Evolutionary conservation across 2,329 filamentous ascomycete genomes (phyloP).

Genomic region (Leptosphaerulina australis): DNA sequence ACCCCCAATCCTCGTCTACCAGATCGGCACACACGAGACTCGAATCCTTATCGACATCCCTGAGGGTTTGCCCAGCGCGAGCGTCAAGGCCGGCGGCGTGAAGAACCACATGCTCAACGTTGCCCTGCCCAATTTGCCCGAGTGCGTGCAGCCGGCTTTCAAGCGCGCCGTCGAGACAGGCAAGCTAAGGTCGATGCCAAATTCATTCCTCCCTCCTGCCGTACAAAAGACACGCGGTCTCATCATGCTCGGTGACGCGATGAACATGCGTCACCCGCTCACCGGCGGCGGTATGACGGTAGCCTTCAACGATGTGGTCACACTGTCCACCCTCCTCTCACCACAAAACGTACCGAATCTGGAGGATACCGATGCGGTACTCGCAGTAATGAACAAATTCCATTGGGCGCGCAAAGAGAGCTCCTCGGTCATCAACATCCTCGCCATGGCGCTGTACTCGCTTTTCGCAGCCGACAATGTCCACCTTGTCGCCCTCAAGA

Average conservation of each 20-base stretch:
- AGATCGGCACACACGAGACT: slow-evolving; percentile 95
- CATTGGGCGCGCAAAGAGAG: slow-evolving; percentile 86
- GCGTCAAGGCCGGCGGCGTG: slow-evolving; percentile 77
- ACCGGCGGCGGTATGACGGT: slow-evolving; percentile 99
- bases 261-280: slow-evolving; percentile 99
- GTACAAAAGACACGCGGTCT: slow-evolving; percentile 74
- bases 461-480: slow-evolving; percentile 80
- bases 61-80: slow-evolving; percentile 73
- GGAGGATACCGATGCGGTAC: slow-evolving; percentile 68
- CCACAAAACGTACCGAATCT: slow-evolving; percentile 73
- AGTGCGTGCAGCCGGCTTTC: slow-evolving; percentile 74
- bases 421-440: slow-evolving; percentile 91
- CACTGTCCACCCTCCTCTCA: slow-evolving; percentile 75
- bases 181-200: slow-evolving; percentile 89
- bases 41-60: slow-evolving; percentile 89
- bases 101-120: slow-evolving; percentile 81
- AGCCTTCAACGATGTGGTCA: slow-evolving; percentile 86
- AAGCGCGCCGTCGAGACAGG: slow-evolving; percentile 75
- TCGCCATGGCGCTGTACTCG: slow-evolving; percentile 91
- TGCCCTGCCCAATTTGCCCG: slow-evolving; percentile 78
- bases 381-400: slow-evolving; percentile 72
- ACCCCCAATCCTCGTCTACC: slow-evolving; percentile 86
- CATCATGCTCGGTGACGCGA: slow-evolving; percentile 86
- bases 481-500: slow-evolving; percentile 74
- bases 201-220: slow-evolving; percentile 85